These are phyloP conservation scores for Chalaropsis ovoidea DNA, from an alignment of 2,329 filamentous ascomycete species.

Conservation along the genomic window DNA sequence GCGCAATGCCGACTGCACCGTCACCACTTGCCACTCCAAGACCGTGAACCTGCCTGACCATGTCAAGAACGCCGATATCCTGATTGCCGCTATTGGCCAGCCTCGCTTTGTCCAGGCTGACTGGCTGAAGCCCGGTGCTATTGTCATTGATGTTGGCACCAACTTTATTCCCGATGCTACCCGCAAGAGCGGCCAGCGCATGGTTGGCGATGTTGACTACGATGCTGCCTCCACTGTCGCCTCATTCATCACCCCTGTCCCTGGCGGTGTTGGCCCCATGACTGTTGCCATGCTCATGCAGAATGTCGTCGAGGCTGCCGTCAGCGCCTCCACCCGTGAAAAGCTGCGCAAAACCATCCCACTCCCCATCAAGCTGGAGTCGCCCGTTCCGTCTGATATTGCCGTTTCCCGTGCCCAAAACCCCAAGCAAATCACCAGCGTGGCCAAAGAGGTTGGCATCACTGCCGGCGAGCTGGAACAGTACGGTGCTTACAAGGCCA, in stretches of 20 bases:
- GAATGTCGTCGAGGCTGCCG: conserved; percentile 84
- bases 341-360: conserved; percentile 70
- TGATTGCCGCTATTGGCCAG: conserved; percentile 85
- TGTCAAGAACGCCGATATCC: conserved; percentile 74
- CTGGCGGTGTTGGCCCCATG: conserved; percentile 95
- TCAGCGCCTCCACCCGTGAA: conserved; percentile 69
- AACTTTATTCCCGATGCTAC: conserved; percentile 85
- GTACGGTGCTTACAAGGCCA: conserved; percentile 91
- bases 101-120: conserved; percentile 84
- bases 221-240: conserved; percentile 75
- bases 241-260: conserved; percentile 89
- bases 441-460: conserved; percentile 83
- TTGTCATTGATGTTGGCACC: conserved; percentile 95
- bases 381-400: conserved; percentile 90
- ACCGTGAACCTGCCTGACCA: conserved; percentile 63
- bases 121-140: conserved; percentile 88
- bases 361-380: conserved; percentile 67
- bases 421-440: conserved; percentile 79
- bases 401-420: conserved; percentile 78
- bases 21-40: conserved; percentile 90
- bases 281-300: conserved; percentile 96
- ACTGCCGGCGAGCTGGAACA: conserved; percentile 82
- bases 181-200: conserved; percentile 82
- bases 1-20: conserved; percentile 90
- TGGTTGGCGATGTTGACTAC: conserved; percentile 93